Conservation (phyloP, 805 yeast species). For the Pichia pseudocactophila region DNA sequence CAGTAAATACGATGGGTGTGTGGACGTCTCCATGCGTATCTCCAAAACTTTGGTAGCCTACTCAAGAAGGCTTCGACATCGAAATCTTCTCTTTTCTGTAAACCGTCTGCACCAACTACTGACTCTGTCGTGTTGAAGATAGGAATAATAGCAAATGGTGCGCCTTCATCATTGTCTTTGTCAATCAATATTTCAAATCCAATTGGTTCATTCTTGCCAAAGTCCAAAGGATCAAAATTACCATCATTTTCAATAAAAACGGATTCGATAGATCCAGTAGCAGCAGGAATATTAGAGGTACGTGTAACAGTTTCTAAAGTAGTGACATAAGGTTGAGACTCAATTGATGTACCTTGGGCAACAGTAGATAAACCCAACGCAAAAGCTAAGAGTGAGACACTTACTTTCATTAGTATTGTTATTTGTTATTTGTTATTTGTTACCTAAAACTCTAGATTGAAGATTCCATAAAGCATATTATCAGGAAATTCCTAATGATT, state of each 20-base stretch:
- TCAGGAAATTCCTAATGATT: no score
- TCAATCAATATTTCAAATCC: neutral
- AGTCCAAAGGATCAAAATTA: neutral
- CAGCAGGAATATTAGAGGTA: neutral
- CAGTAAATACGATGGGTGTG: no score
- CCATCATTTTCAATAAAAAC: neutral
- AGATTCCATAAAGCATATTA: no score
- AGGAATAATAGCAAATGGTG: neutral
- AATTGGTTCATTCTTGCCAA: neutral
- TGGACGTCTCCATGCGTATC: no score
- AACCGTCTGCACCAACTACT: neutral
- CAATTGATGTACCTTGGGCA: neutral
- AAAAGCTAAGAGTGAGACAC: no score
- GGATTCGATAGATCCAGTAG: neutral
- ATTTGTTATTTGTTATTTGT: no score
- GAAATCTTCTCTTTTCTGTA: neutral
- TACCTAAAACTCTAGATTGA: no score
- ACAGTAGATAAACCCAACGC: neutral
- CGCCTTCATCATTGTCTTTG: neutral
- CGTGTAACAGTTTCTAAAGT: neutral
- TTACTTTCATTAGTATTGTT: no score
- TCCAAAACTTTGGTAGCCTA: neutral
- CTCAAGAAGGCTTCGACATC: neutral
- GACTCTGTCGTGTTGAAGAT: neutral
- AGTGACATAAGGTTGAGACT: neutral